Base-by-base conservation (phyloP, 208 protist genomes). In the Plasmodiophora brassicae region DNA sequence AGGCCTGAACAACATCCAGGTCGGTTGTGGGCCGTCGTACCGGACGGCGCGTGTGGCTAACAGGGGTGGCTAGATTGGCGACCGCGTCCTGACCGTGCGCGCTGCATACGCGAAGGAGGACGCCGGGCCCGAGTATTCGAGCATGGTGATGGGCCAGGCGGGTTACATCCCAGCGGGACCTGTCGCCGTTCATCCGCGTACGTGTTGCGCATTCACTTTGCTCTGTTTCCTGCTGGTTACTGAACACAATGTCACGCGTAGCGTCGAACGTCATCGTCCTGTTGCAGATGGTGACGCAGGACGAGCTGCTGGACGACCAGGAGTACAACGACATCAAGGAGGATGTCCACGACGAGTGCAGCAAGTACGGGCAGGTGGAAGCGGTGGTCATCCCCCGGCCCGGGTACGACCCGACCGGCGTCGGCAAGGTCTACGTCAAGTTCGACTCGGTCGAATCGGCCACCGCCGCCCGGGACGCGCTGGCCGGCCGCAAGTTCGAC, bases 281-380 rank as follows among this genome's bases (percentile, higher is more conserved):
- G 1, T 87, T 89, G 85, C 41, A 89, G 14, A 89, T 89, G 87
- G 87, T 89, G 20, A 88, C 87, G 25, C 32, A 90, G n/a, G 85
- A 90, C 1, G 88, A 90, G 25, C 53, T 90, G 8, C 20, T 54
- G 44, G 88, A 90, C 53, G 86, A 89, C n/a, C 22, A 90, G 35
- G 88, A 90, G 38, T 90, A 90, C 53, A 44, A 89, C 32, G 88
- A 90, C 28, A 90, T 90, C 45, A 57, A 88, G 28, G 85, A 90
- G 39, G 88, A 90, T 90, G 54, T 90, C 28, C n/a, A 90, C 50
- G 87, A 84, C 22, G 88, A 90, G 46, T 90, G 88, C 36, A 10
- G 45, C 8, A 46, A 44, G 38, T 90, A 90, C 50, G 88, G 88
- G 1, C 32, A 10, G 50, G 88, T 90, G 25, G 1, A 38, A n/a